A percentile compares a stretch with the other conserved stretches of the same genome.
These are phyloP conservation scores for Hypoxylon sp. DNA, from an alignment of 2,329 filamentous ascomycete species.

Conservation along the genomic window DNA sequence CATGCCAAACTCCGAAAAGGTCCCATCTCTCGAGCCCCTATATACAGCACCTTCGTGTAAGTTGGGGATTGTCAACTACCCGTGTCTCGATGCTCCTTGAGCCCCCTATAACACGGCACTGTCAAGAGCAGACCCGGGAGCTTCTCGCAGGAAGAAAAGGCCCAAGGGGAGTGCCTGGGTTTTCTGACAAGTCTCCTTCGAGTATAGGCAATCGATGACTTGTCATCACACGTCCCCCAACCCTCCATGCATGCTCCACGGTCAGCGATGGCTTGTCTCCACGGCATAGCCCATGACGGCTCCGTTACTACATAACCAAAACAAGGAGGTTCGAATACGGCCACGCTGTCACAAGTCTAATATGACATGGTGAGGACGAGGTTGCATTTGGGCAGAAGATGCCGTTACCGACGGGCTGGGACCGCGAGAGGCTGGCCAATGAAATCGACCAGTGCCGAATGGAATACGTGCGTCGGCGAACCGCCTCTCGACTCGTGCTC, in stretches of 20 bases:
- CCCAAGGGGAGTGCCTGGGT: background rate
- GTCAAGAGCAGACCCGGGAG: conserved; percentile 6
- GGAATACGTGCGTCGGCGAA: conserved; percentile 13
- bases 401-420: conserved; percentile 25
- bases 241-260: background rate
- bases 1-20: conserved; percentile 17
- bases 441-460: background rate
- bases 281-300: background rate
- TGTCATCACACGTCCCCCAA: background rate
- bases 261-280: conserved; percentile 4
- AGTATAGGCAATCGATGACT: background rate
- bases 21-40: conserved; percentile 14
- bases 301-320: conserved; percentile 1
- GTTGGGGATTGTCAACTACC: background rate
- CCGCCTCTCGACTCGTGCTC: conserved; percentile 12
- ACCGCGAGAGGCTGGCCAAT: conserved; percentile 23
- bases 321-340: conserved; percentile 9
- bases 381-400: conserved; percentile 27
- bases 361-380: background rate
- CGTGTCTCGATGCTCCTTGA: conserved; percentile 1
- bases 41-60: background rate
- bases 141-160: conserved; percentile 4
- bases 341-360: conserved; percentile 14
- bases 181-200: conserved; percentile 5
- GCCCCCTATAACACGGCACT: background rate